Evolutionary conservation across 352 stramenopile genomes (phyloP).

Genomic region (Nothophytophthora sp.): DNA sequence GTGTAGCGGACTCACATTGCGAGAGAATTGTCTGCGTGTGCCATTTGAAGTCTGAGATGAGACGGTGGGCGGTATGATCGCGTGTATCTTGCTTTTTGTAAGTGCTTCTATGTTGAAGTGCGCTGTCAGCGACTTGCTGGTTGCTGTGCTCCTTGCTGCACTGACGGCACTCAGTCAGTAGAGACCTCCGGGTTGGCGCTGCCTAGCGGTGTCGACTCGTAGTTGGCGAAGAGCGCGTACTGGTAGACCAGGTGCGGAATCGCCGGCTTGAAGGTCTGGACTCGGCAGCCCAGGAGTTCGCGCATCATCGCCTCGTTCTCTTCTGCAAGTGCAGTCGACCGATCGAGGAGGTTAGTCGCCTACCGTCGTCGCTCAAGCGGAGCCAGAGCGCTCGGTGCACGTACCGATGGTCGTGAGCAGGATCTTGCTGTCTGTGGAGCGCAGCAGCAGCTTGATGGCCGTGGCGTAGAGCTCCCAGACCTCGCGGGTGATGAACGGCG

Average conservation of each 20-base stretch:
- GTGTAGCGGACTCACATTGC: too few relatives aligned
- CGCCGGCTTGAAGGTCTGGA: slow-evolving; percentile 79
- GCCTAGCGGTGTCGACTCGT: slow-evolving; percentile 62
- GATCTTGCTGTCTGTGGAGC: slow-evolving; percentile 61
- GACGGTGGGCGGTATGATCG: too few relatives aligned
- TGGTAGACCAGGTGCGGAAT: slow-evolving; percentile 97
- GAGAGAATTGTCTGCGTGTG: too few relatives aligned
- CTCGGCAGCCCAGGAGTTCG: slow-evolving; percentile 76
- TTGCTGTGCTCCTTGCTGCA: too few relatives aligned
- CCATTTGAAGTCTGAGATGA: too few relatives aligned
- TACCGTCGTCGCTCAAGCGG: neutral
- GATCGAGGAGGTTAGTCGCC: neutral
- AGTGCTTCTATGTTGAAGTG: too few relatives aligned
- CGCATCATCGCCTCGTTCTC: slow-evolving; percentile 90
- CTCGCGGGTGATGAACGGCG: slow-evolving; percentile 94
- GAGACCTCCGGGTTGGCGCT: slow-evolving; percentile 77
- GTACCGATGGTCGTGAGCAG: slow-evolving; percentile 91
- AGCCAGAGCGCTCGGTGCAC: neutral
- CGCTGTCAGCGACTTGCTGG: too few relatives aligned
- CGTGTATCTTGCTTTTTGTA: too few relatives aligned
- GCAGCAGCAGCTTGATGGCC: slow-evolving; percentile 63
- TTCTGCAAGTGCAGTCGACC: slow-evolving; percentile 32
- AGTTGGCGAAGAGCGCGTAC: slow-evolving; percentile 94
- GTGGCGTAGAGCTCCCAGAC: slow-evolving; percentile 92
- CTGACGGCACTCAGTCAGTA: too few relatives aligned